Conservation (phyloP, 2,329 filamentous ascomycete genomes). For the Ciborinia camelliae region DNA sequence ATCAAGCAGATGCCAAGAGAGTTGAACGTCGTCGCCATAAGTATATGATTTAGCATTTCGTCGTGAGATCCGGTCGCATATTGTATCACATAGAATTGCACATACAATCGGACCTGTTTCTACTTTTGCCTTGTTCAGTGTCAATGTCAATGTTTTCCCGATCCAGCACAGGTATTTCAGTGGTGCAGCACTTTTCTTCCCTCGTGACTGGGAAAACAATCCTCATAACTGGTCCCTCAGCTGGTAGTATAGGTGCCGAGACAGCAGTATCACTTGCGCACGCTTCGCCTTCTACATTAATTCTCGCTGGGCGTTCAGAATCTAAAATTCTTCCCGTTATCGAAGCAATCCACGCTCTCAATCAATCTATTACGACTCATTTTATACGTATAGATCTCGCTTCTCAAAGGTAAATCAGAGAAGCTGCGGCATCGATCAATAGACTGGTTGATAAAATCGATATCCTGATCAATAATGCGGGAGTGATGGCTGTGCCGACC, state of each 20-base stretch:
- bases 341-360: conserved; percentile 22
- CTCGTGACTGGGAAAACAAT: background rate
- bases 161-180: background rate
- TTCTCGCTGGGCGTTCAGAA: conserved; percentile 27
- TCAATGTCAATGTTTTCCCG: background rate
- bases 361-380: conserved; percentile 18
- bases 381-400: conserved; percentile 37
- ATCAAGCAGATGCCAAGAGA: conserved; percentile 12
- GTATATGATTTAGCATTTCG: background rate
- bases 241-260: conserved; percentile 25
- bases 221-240: conserved; percentile 25
- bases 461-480: conserved; percentile 45
- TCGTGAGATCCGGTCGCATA: too few relatives aligned
- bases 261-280: conserved; percentile 29
- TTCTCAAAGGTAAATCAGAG: conserved; percentile 37
- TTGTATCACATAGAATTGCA: background rate
- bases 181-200: conserved; percentile 3
- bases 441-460: conserved; percentile 41
- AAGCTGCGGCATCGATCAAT: conserved; percentile 26
- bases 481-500: conserved; percentile 41
- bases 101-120: background rate
- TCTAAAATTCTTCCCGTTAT: conserved; percentile 28
- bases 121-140: background rate
- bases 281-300: conserved; percentile 21
- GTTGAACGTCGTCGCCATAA: background rate